Evolutionary conservation across 169 alveolate species (phyloP).

Genomic region (Eimeria necatrix): DNA sequence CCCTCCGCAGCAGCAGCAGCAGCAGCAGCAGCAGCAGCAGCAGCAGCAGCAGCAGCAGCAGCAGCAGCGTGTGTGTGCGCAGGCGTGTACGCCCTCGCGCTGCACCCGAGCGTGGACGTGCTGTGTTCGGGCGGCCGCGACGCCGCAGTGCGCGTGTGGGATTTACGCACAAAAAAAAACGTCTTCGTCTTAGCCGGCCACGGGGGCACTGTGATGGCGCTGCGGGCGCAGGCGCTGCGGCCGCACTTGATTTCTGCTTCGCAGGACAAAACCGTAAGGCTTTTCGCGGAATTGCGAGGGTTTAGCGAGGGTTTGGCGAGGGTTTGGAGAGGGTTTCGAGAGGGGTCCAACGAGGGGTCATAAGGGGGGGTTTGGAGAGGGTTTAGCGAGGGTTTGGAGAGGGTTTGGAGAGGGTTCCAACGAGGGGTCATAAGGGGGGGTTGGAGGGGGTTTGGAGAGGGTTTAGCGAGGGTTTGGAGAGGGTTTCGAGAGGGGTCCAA

Average conservation of each 20-base stretch:
- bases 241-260: slow-evolving; percentile 99
- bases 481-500: too few species aligned
- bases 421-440: too few species aligned
- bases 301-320: too few species aligned
- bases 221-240: slow-evolving; percentile 95
- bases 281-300: background rate
- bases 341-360: too few species aligned
- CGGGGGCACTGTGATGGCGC: slow-evolving; percentile 93
- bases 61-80: slow-evolving; percentile 17
- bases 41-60: slow-evolving; percentile 47
- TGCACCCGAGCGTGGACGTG: slow-evolving; percentile 98
- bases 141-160: slow-evolving; percentile 99
- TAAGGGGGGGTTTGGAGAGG: too few species aligned
- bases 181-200: slow-evolving; percentile 97
- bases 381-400: too few species aligned
- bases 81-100: slow-evolving; percentile 96
- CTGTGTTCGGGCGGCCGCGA: slow-evolving; percentile 99
- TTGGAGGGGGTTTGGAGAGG: too few species aligned
- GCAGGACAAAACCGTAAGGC: slow-evolving; percentile 83
- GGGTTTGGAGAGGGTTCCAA: too few species aligned
- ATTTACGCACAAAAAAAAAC: slow-evolving; percentile 97
- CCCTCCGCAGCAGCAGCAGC: slow-evolving; percentile 19
- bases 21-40: slow-evolving; percentile 35
- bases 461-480: too few species aligned
- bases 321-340: too few species aligned